Evolutionary conservation across 495 filamentous ascomycete genomes (phyloP).

Genomic region (Recurvomyces mirabilis): DNA sequence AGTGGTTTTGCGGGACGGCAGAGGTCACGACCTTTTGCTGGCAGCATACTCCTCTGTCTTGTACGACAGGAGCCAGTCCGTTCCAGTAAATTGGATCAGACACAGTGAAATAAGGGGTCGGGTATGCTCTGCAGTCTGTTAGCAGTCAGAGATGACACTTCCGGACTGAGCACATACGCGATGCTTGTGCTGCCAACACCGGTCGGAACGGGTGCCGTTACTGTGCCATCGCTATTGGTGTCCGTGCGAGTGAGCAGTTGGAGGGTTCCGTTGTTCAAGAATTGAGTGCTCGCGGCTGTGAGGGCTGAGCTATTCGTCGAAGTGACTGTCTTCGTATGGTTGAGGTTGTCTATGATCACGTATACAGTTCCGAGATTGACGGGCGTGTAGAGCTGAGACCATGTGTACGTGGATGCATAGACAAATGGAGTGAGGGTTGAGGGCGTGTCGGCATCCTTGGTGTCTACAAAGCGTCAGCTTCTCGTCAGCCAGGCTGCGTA

Average conservation of each 20-base stretch:
- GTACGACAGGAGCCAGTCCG: not conserved
- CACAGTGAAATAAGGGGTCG: not conserved
- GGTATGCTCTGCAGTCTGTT: not conserved
- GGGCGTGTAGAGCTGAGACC: not conserved
- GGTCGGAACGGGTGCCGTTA: not conserved
- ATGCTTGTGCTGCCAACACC: not conserved
- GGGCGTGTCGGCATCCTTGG: not conserved
- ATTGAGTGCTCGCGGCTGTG: not conserved
- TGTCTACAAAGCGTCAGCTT: not conserved
- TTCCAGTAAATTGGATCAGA: not conserved
- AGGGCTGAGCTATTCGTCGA: not conserved
- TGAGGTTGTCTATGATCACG: not conserved
- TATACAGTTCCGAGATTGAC: not conserved
- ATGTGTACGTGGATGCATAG: not conserved
- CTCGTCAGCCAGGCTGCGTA: not conserved
- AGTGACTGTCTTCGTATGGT: not conserved
- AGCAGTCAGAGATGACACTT: not conserved
- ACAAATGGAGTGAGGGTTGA: not conserved
- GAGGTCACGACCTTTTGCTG: not conserved
- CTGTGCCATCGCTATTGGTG: not conserved
- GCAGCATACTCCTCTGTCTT: not conserved
- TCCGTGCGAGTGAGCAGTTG: constrained; percentile 1
- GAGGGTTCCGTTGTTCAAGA: not conserved
- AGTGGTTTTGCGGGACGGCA: constrained; percentile 3
- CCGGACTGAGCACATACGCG: not conserved